Base-by-base conservation (phyloP, 1,284 basidiomycete species). In the Vanrija humicola region DNA sequence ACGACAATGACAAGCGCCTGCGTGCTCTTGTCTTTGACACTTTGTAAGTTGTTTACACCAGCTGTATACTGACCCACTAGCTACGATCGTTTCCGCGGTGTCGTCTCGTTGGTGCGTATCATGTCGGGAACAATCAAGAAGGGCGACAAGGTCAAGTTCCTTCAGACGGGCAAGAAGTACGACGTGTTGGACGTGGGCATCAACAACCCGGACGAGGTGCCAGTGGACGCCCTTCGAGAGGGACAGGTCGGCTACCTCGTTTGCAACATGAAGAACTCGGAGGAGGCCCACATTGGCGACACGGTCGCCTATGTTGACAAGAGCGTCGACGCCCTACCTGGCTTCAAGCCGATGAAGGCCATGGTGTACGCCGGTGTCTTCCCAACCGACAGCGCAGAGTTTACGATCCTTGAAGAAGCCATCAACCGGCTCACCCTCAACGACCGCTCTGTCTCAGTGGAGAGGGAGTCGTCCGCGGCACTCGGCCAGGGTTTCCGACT, bases 291-390 rank as follows among this genome's bases (percentile, higher is more conserved):
- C 54, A 67, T 69, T 46, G 96, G 96, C 38, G 96, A 99, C 72
- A 98, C 96, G 0, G 82, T 98, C 54, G 83, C 93, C 73, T 84
- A 83, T 26, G 81, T 85, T 3, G 86, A 88, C n/a, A 82, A 84
- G 54, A 78, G 80, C 8, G 89, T 95, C 5, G 84, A 90, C 48
- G 84, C 93, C 0, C 83, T 98, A 76, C 87, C 90, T n/a, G 91
- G 89, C 0, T 97, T 97, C 79, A 86, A 90, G 68, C 88, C 89
- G 16, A 84, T 90, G 29, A 93, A 95, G 77, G 88, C 94, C 1
- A 98, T 98, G 93, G 93, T 90, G 50, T 99, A 88, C 69, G 94
- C 96, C 1, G 95, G 96, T 38, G 83, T 98, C 47, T 99, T 93
- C 71, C 96, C 96, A 0, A 82, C 96, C 43, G 92, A 98, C 61